Evolutionary conservation across 768 basidiomycete genomes (phyloP), one percentile per base, ranked within the genome.

Genomic region (Russula emetica): DNA sequence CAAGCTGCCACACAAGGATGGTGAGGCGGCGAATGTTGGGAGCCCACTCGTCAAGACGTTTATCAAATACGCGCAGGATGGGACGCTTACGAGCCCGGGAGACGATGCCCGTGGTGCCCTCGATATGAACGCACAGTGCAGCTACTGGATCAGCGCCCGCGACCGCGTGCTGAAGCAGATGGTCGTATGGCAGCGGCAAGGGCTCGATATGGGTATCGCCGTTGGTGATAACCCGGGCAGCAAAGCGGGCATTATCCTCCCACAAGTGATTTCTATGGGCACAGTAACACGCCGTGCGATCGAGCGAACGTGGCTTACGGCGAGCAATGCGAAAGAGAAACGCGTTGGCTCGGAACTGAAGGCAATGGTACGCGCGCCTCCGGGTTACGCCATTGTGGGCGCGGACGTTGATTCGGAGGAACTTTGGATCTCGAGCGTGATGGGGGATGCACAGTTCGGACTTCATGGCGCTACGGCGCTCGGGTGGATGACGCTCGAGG

Each of bases 341-440:
- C 88, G 97, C 22, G 91, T 98, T n/a, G 96, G 96, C 1, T 97
- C 94, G 0, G 97, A 99, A 75, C 83, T 98, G 66, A 98, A 98
- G 73, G 92, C 95, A 4, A 97, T 98, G 95, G 87, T 99, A 10
- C 87, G 90, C 26, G 95, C 95, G 0, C 97, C 96, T 2, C 82
- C 85, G 0, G 95, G 97, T 1, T 97, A 96, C 73, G 84, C 89
- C 7, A 91, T 99, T 67, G 94, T 99, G 24, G 97, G 97, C 5
- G 97, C 97, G 0, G 97, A 99, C 73, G 97, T 99, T 26, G 97
- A 99, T 74, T 96, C 94, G 53, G 96, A 98, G 76, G 97, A 99
- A 74, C 79, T 99, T 26, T 98, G 97, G 97, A 98, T 98, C 67
- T 96, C 95, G 22, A 94, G 92, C 70, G 92, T 93, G 64, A 96